A percentile compares a stretch with the other conserved stretches of the same genome.
These are phyloP conservation scores for Candida gigantensis DNA, from an alignment of 1,139 yeast species.

Conservation along the genomic window DNA sequence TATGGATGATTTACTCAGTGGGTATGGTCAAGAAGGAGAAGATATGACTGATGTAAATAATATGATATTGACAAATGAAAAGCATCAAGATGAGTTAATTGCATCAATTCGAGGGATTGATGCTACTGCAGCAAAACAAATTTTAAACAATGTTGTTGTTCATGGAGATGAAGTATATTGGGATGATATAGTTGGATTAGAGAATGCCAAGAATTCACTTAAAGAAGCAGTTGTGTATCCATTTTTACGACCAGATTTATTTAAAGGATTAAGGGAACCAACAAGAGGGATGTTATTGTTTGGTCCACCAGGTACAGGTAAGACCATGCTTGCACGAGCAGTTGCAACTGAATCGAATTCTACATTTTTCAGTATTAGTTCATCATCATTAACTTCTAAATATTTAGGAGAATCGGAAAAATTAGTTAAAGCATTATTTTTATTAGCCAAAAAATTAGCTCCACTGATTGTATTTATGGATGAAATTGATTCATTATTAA, in stretches of 20 bases:
- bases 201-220: slow-evolving; percentile 81
- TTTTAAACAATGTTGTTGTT: slow-evolving; percentile 86
- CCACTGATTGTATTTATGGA: slow-evolving; percentile 80
- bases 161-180: slow-evolving; percentile 95
- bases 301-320: slow-evolving; percentile 99
- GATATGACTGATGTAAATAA: slow-evolving; percentile 14
- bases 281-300: slow-evolving; percentile 93
- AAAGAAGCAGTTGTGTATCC: slow-evolving; percentile 98
- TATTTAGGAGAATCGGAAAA: slow-evolving; percentile 94
- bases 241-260: slow-evolving; percentile 88
- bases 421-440: slow-evolving; percentile 84
- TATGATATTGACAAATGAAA: slow-evolving; percentile 46
- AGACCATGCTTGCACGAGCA: slow-evolving; percentile 96
- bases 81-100: slow-evolving; percentile 60
- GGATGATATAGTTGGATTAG: slow-evolving; percentile 96
- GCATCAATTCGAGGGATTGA: slow-evolving; percentile 44
- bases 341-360: slow-evolving; percentile 97
- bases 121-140: slow-evolving; percentile 54
- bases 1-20: slow-evolving; percentile 31
- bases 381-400: slow-evolving; percentile 90
- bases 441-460: slow-evolving; percentile 80
- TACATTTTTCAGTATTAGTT: slow-evolving; percentile 89
- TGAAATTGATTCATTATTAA: slow-evolving; percentile 88
- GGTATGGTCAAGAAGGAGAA: slow-evolving; percentile 22
- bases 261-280: slow-evolving; percentile 90